These are phyloP conservation scores for Candida tetrigidarum DNA, from an alignment of 1,139 yeast species.

Conservation along the genomic window DNA sequence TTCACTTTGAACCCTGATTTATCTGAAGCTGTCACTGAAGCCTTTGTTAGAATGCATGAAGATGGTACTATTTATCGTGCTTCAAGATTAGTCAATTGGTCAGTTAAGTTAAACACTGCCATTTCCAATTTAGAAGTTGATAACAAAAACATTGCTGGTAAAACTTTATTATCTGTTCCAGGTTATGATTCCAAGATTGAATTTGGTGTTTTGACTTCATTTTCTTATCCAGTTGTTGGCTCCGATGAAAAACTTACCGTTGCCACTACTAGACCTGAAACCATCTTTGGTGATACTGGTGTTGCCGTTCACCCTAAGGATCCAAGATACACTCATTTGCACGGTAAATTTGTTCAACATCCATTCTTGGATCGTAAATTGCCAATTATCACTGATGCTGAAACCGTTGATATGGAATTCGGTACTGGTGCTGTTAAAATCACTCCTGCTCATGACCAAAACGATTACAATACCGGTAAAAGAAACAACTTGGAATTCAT, in stretches of 20 bases:
- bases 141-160: slow-evolving; percentile 84
- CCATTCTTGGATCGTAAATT: slow-evolving; percentile 86
- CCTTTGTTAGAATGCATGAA: slow-evolving; percentile 88
- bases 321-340: slow-evolving; percentile 88
- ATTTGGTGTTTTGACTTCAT: slow-evolving; percentile 94
- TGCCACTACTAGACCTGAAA: slow-evolving; percentile 99
- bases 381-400: slow-evolving; percentile 88
- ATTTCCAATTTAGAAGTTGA: slow-evolving; percentile 96
- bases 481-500: slow-evolving; percentile 88
- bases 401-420: slow-evolving; percentile 98
- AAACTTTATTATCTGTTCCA: slow-evolving; percentile 82
- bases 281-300: slow-evolving; percentile 97
- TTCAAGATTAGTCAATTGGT: slow-evolving; percentile 94
- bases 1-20: slow-evolving; percentile 87
- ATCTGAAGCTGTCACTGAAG: slow-evolving; percentile 84
- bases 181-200: slow-evolving; percentile 90
- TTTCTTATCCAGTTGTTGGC: slow-evolving; percentile 84
- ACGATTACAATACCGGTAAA: slow-evolving; percentile 96
- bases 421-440: slow-evolving; percentile 99
- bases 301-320: slow-evolving; percentile 98
- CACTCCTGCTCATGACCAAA: slow-evolving; percentile 97
- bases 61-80: slow-evolving; percentile 98
- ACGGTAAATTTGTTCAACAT: slow-evolving; percentile 89
- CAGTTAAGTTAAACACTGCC: slow-evolving; percentile 92
- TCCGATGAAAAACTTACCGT: slow-evolving; percentile 90